Evolutionary conservation across 2,329 filamentous ascomycete genomes (phyloP), one percentile per base, ranked within the genome.

Genomic region (Teratosphaeria gauchensis): DNA sequence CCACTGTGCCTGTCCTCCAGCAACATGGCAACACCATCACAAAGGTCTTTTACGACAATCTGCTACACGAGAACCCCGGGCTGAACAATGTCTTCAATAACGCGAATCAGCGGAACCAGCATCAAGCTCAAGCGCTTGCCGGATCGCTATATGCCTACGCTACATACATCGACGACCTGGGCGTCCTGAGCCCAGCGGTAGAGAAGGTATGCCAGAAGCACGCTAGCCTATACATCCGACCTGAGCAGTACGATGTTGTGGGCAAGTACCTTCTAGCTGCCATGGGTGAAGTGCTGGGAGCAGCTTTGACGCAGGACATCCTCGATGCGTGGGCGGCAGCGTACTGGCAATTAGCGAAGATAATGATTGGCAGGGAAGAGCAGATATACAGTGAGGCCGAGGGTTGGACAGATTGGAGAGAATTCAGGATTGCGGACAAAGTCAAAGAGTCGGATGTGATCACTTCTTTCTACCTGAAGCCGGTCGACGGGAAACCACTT

Each of bases 171-270:
- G 83, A 86, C 71, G 80, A 90, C 68, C 79, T 89, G 0, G 80
- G 78, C 53, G 81, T 77, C 21, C 77, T 91, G 4, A 71, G 71
- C 12, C 77, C 81, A 0, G 76, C 80, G 0, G 72, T 84, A 14
- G 85, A 89, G 71, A 82, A 85, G 66, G 90, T 92, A 63, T 87
- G 85, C 71, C 83, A 90, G 71, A 90, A 90, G 73, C 88, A 91
- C 71, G 87, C 82, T 60, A 87, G 84, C 0, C 78, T 91, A 1
- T 83, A 83, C 65, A 84, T 91, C 68, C 77, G 76, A 58, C 81
- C 87, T 0, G 84, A 87, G 46, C 84, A 90, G 62, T 91, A 90
- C 72, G 77, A 80, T 35, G 81, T 89, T 51, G 86, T 91, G 2
- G 87, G 84, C 58, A 82, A 83, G 66, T 84, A 87, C 68, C 78